Evolutionary conservation across 441 rosid species (phyloP), one percentile per base, ranked within the genome.

Genomic region (Mallotus repandus): DNA sequence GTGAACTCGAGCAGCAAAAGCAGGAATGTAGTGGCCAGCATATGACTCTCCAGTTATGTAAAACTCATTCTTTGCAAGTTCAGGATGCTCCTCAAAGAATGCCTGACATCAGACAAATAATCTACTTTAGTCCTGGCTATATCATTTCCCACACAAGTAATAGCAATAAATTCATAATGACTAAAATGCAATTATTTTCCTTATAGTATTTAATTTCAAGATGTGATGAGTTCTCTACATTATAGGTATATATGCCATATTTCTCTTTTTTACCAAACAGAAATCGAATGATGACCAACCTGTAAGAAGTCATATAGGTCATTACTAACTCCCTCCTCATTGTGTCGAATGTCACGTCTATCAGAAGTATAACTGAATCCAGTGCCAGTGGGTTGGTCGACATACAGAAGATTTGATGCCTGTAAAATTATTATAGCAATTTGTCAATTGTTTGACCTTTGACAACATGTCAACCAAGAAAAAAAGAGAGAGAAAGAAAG

Each of bases 21-120:
- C 98, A 16, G 98, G 99, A 76, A 95, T 95, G 70, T 95, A 95
- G 85, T 95, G 99, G 56, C 99, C 98, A 74, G 98, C 98, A 82
- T 93, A 95, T 76, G 99, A 95, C 84, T 95, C 99, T 65, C 98
- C 99, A 10, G 98, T 95, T 64, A 95, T 91, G 82, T 82, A 95
- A 69, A 95, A 93, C 80, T 93, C 98, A 57, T 95, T 95, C 52
- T 87, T 60, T 2, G 87, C 88, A 35, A 91, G 74, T 78, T 88
- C 82, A 71, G 99, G 97, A 78, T 95, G 98, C 83, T 93, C 98
- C 48, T 63, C 81, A 74, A 95, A 93, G 88, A 95, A 95, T 71
- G 97, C 97, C 99, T 95, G 77, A 56, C 38, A 68, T 63, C 21
- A 76, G 19, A 78, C 61, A 57, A 74, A 69, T 22, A 68, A 38